phyloP scores from a whole-genome alignment of 495 filamentous ascomycete species.

The Baudoinia panamericana region DNA sequence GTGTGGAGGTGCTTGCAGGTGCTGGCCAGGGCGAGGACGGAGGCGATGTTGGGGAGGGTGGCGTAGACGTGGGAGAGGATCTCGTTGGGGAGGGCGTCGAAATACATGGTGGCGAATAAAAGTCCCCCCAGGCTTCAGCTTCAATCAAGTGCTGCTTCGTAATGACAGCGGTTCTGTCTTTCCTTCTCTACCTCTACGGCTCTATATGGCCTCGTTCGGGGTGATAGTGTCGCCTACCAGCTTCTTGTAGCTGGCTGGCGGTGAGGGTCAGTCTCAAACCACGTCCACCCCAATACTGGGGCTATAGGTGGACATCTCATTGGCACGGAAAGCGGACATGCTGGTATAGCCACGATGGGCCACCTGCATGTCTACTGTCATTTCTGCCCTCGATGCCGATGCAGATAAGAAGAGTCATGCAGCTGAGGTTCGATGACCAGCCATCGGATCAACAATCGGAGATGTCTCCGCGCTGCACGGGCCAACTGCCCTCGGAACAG shows the following conservation, averaged over 20 bases:
- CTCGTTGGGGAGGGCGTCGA: constrained; percentile 46
- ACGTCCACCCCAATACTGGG: constrained; percentile 60
- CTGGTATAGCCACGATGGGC: constrained; percentile 18
- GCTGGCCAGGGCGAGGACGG: constrained; percentile 41
- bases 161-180: constrained; percentile 2
- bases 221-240: too few relatives aligned
- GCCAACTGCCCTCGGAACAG: too few relatives aligned
- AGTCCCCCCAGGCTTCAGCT: background rate
- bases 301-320: constrained; percentile 44
- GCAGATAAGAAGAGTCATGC: too few relatives aligned
- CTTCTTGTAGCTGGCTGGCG: background rate
- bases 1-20: constrained; percentile 42
- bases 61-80: constrained; percentile 48
- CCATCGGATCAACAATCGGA: too few relatives aligned
- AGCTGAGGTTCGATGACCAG: too few relatives aligned
- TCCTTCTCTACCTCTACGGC: background rate
- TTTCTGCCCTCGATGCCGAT: too few relatives aligned
- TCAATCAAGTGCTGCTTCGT: constrained; percentile 5
- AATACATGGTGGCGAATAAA: constrained; percentile 34
- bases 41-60: constrained; percentile 38
- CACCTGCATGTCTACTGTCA: background rate
- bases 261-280: constrained; percentile 32
- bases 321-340: background rate
- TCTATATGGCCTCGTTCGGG: too few relatives aligned
- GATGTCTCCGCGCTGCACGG: too few relatives aligned